Percentiles rank a stretch among this genome's conserved stretches.
Evolutionary conservation across 495 filamentous ascomycete genomes (phyloP).

Genomic region (Penicillium herquei): DNA sequence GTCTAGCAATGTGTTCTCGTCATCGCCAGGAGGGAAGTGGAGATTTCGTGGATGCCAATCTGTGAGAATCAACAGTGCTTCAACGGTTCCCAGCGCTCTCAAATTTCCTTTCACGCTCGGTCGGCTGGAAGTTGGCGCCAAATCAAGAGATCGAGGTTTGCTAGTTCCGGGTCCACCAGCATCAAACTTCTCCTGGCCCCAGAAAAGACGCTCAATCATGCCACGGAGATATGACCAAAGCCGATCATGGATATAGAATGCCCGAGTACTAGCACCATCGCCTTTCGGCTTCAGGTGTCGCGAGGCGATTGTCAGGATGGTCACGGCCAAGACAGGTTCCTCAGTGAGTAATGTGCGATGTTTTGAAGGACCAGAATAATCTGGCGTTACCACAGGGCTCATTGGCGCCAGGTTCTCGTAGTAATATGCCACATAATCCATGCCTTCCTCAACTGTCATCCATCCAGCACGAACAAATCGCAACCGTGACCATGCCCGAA

Average conservation of each 20-base stretch:
- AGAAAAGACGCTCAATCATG: conserved; percentile 92
- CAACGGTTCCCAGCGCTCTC: conserved; percentile 87
- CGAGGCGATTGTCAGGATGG: conserved; percentile 85
- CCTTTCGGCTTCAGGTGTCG: conserved; percentile 76
- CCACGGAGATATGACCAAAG: conserved; percentile 93
- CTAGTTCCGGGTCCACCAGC: conserved; percentile 82
- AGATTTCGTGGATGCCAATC: conserved; percentile 96
- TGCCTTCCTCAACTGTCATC: conserved; percentile 91
- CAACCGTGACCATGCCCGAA: conserved; percentile 84
- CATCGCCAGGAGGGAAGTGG: conserved; percentile 90
- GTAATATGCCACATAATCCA: conserved; percentile 93
- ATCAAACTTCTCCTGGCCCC: conserved; percentile 92
- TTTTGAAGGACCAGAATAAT: conserved; percentile 70
- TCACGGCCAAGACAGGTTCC: conserved; percentile 88
- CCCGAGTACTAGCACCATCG: conserved; percentile 78
- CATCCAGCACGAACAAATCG: conserved; percentile 93
- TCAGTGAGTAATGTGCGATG: conserved; percentile 78
- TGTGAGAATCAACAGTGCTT: conserved; percentile 87
- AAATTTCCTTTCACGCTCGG: conserved; percentile 67
- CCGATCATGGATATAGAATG: conserved; percentile 89
- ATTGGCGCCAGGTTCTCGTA: conserved; percentile 85
- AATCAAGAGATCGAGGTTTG: conserved; percentile 58
- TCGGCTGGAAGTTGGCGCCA: conserved; percentile 55
- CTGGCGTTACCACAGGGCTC: conserved; percentile 86
- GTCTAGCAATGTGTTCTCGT: conserved; percentile 60